Percentiles rank a stretch among this genome's conserved stretches.
Evolutionary conservation across 441 rosid genomes (phyloP).

Genomic region (Geranium incanum): DNA sequence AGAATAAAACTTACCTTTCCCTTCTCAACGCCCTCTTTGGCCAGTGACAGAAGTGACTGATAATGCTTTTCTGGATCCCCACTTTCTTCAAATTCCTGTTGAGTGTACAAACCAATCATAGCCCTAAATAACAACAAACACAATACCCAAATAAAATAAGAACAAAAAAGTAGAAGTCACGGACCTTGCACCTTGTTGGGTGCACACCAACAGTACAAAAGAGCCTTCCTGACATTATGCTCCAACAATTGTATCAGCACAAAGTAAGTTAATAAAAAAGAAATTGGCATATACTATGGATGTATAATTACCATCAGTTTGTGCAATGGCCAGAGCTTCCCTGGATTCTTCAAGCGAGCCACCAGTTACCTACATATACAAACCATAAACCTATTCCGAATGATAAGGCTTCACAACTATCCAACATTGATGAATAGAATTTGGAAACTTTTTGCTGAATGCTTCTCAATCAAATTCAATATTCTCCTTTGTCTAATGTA

Average conservation of each 20-base stretch:
- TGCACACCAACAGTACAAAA: constrained; percentile 94
- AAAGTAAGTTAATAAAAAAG: neutral
- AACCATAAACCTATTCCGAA: constrained; percentile 14
- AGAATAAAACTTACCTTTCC: constrained; percentile 53
- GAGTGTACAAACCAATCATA: neutral
- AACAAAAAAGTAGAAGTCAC: constrained; percentile 13
- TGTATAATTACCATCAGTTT: constrained; percentile 60
- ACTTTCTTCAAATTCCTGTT: constrained; percentile 75
- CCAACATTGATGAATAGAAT: neutral
- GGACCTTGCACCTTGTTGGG: constrained; percentile 87
- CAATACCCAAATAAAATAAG: neutral
- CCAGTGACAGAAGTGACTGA: constrained; percentile 64
- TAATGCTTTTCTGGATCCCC: constrained; percentile 85
- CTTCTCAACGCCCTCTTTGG: constrained; percentile 73
- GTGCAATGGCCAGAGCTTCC: constrained; percentile 90
- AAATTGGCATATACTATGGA: neutral
- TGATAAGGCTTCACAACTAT: neutral
- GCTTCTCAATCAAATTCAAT: neutral
- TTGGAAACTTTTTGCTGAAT: neutral
- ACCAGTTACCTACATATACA: constrained; percentile 63
- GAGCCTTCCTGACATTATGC: constrained; percentile 51
- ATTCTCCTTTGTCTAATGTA: neutral
- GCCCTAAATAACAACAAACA: neutral
- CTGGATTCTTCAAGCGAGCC: constrained; percentile 85
- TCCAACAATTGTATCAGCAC: neutral